Percentiles rank a stretch among this genome's conserved stretches.
These are phyloP conservation scores for Pseudevernia furfuracea DNA, from an alignment of 495 filamentous ascomycete genomes.

Conservation along the genomic window DNA sequence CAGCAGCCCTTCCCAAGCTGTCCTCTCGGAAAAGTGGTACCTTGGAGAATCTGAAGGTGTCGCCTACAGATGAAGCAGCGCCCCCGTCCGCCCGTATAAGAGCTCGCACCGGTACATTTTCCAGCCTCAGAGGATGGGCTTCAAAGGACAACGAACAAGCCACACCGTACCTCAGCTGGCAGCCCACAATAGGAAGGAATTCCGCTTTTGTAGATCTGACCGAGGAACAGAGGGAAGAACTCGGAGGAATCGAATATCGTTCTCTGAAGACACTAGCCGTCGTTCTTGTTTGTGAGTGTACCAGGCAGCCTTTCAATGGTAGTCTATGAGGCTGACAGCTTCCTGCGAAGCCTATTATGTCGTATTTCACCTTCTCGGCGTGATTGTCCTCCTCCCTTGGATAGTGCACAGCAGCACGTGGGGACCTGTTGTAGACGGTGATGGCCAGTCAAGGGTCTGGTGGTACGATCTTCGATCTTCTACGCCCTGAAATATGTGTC, in stretches of 20 bases:
- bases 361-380: constrained; percentile 64
- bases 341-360: constrained; percentile 54
- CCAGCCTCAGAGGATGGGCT: constrained; percentile 27
- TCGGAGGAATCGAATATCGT: constrained; percentile 91
- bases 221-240: constrained; percentile 83
- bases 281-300: constrained; percentile 51
- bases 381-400: constrained; percentile 69
- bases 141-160: constrained; percentile 38
- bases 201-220: constrained; percentile 83
- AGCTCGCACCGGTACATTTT: constrained; percentile 32
- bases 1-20: constrained; percentile 18
- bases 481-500: neutral
- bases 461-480: constrained; percentile 44
- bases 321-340: neutral
- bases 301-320: neutral
- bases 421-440: constrained; percentile 50
- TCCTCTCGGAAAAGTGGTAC: constrained; percentile 16
- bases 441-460: constrained; percentile 64
- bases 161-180: constrained; percentile 87
- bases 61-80: constrained; percentile 18
- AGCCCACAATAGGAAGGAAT: constrained; percentile 85
- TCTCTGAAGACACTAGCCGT: constrained; percentile 76
- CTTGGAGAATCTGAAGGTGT: constrained; percentile 9
- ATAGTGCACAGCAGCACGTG: constrained; percentile 54
- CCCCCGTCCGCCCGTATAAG: constrained; percentile 16